A percentile compares a stretch with the other conserved stretches of the same genome.
phyloP scores from a whole-genome alignment of 2,329 filamentous ascomycete genomes.

The Fusarium secorum region DNA sequence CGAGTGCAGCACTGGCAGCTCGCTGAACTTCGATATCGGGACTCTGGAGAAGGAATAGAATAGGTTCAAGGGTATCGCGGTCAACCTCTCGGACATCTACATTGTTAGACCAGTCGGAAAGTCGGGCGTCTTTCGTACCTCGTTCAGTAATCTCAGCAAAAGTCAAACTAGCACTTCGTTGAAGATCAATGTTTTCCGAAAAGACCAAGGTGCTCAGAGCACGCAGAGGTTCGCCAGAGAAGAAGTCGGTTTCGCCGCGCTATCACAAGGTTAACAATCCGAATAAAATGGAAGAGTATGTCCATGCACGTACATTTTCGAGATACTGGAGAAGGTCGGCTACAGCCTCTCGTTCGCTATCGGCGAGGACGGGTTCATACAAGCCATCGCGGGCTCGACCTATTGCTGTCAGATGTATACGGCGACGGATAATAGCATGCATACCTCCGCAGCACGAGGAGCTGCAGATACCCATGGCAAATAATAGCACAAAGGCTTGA shows the following conservation, averaged over 20 bases:
- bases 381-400: conserved; percentile 81
- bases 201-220: conserved; percentile 96
- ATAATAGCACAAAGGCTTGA: conserved; percentile 26
- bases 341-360: conserved; percentile 96
- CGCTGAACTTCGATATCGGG: conserved; percentile 96
- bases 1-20: conserved; percentile 92
- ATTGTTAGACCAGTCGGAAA: conserved; percentile 12
- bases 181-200: conserved; percentile 97
- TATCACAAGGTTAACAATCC: conserved; percentile 51
- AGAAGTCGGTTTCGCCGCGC: conserved; percentile 98
- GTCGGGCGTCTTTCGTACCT: conserved; percentile 65
- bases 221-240: conserved; percentile 91
- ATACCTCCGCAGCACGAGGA: conserved; percentile 65
- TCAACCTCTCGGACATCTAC: conserved; percentile 96
- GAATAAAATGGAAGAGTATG: conserved; percentile 42
- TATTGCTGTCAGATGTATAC: conserved; percentile 45
- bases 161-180: conserved; percentile 95
- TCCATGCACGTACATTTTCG: conserved; percentile 91
- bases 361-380: conserved; percentile 87
- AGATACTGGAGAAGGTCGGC: conserved; percentile 94
- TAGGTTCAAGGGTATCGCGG: conserved; percentile 92
- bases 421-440: conserved; percentile 5
- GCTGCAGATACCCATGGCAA: conserved; percentile 68
- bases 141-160: conserved; percentile 99
- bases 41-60: conserved; percentile 93